Base-by-base conservation (phyloP, 2,329 filamentous ascomycete species). In the Ascochyta pisi region DNA sequence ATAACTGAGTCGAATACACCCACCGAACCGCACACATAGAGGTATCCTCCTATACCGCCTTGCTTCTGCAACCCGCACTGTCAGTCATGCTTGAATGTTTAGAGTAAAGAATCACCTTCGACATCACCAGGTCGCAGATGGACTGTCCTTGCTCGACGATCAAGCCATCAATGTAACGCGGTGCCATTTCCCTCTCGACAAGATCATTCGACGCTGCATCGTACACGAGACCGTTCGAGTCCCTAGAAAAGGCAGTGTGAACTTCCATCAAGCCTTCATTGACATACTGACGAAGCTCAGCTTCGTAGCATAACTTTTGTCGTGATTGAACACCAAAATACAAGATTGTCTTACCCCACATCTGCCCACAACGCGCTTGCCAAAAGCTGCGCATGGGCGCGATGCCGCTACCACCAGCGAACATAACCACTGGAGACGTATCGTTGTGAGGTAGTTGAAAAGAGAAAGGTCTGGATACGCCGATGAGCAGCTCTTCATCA, bases 61-160 rank as follows among this genome's bases (percentile, higher is more conserved):
- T 64, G 63, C 41, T 54, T 56, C 50, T 48, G 19, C 22, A 48
- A 33, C 6, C 2, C 3, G 6, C 10, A 4, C 6, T 24, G 35
- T 48, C 15, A 48, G 35, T 35, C 6, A 2, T 19, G 19, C 19
- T 19, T 19, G 19, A 19, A 19, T 19, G 12, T 23, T 24, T 13
- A 26, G 12, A 43, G 19, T 10, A 38, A 47, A 38, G 52, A 53
- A 37, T 71, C 33, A 40, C 45, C 35, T 84, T 85, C 0, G 79
- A 82, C 81, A 84, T 84, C 49, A 84, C 81, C 15, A 84, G 73
- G 47, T 84, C 83, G 27, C 81, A 83, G 7, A 85, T 77, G 0
- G 75, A 77, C 0, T 77, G 76, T 0, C 81, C 80, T 61, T 84
- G 81, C 56, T 84, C 81, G 0, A 81, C 74, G 23, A 84, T 83